Percentiles rank a stretch among this genome's conserved stretches.
Evolutionary conservation across 768 basidiomycete genomes (phyloP).

Genomic region (Tubosaeta sp.): DNA sequence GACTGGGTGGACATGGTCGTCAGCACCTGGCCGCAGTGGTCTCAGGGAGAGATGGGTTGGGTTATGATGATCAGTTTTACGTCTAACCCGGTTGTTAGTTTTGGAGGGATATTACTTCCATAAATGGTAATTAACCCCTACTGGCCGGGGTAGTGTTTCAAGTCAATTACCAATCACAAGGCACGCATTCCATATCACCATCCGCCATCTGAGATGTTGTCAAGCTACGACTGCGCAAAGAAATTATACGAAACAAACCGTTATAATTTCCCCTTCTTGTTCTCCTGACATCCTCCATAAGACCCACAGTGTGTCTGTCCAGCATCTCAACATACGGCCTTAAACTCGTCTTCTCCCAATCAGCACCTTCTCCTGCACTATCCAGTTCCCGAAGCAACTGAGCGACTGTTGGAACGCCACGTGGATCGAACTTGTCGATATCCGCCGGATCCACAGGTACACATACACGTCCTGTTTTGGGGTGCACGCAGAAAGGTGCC

Average conservation of each 20-base stretch:
- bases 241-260: slow-evolving; percentile 8
- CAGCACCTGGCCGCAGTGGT: slow-evolving; percentile 6
- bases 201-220: slow-evolving; percentile 15
- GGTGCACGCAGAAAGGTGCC: slow-evolving; percentile 95
- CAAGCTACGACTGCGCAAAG: neutral
- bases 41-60: slow-evolving; percentile 9
- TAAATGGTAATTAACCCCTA: slow-evolving; percentile 5
- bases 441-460: slow-evolving; percentile 80
- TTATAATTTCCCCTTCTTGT: slow-evolving; percentile 16
- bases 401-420: slow-evolving; percentile 77
- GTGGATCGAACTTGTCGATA: slow-evolving; percentile 82
- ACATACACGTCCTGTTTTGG: slow-evolving; percentile 92
- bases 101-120: slow-evolving; percentile 1
- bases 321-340: slow-evolving; percentile 88
- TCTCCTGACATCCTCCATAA: slow-evolving; percentile 30
- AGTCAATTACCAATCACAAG: neutral
- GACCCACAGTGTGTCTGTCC: slow-evolving; percentile 56
- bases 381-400: slow-evolving; percentile 83
- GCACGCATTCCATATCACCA: slow-evolving; percentile 21
- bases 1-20: slow-evolving; percentile 21
- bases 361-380: slow-evolving; percentile 49
- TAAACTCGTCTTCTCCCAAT: slow-evolving; percentile 85
- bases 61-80: slow-evolving; percentile 2
- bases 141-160: neutral
- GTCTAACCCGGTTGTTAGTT: slow-evolving; percentile 14